Base-by-base conservation (phyloP, 257 asterid genomes). In the Jacaranda mimosifolia region DNA sequence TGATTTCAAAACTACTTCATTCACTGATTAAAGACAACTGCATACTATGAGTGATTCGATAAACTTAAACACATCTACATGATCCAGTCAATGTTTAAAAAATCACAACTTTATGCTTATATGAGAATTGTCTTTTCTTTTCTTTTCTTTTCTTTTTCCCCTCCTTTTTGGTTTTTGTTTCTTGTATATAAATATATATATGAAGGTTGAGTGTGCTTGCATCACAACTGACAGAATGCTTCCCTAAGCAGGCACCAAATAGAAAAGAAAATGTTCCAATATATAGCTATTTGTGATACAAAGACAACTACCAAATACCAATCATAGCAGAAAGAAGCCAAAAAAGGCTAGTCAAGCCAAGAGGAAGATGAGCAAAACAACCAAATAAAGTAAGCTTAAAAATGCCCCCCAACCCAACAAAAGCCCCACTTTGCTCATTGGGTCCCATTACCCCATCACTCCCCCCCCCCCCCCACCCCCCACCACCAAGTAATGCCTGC, bases 211-310 rank as follows among this genome's bases (percentile, higher is more conserved):
- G n/a, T 63, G 38, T 69, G 40, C 68, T 87, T 85, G 87, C 98
- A 82, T 94, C 93, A 92, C 58, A 58, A 73, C 82, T 89, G 98
- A 94, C 85, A 15, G 39, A 48, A 87, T 85, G 97, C 96, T 91
- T 81, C 53, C 73, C 70, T 91, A 83, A 88, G 91, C 94, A 80
- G 85, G 56, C 98, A 87, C 94, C 87, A 78, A 63, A 17, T 26
- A 32, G 60, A 74, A 17, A 53, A 64, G 32, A 72, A n/a, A 15
- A 42, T 57, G 82, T 79, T 79, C 32, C 32, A 26, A 26, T 74
- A 75, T 84, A 82, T 81, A 79, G 87, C 81, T 4, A 4, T 85
- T 68, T 82, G 89, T 83, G 83, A 83, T 82, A 75, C 86, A 88
- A 26, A 78, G 91, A 84, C 90, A 92, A 87, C 89, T 73, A 85